These are phyloP conservation scores for Echinochloa phyllopogon DNA, from an alignment of 176 grass and related monocot species.

Conservation along the genomic window DNA sequence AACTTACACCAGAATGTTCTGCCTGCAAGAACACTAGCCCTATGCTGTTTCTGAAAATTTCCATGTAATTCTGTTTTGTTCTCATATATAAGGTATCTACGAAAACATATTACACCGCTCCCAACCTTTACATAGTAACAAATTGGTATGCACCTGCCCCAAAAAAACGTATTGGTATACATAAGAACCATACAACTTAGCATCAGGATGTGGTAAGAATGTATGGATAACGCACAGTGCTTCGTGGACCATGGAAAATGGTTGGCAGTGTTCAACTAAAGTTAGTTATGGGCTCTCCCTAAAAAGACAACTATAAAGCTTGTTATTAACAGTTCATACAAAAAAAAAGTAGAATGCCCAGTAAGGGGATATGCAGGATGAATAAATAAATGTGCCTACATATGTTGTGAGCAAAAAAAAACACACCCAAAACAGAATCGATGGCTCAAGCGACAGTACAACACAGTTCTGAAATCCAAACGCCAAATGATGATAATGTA, in stretches of 20 bases:
- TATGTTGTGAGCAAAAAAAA: not conserved
- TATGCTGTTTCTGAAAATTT: constrained; percentile 10
- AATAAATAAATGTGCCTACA: not conserved
- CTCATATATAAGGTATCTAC: not conserved
- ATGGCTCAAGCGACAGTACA: constrained; percentile 29
- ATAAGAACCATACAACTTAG: not conserved
- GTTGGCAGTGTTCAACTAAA: constrained; percentile 25
- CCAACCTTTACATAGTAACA: not conserved
- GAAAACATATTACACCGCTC: not conserved
- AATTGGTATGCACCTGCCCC: not conserved
- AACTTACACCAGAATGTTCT: not conserved
- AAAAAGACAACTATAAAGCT: not conserved
- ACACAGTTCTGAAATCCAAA: constrained; percentile 1
- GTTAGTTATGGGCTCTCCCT: not conserved
- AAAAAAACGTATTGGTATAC: not conserved
- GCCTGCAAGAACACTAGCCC: not conserved
- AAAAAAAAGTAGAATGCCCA: not conserved
- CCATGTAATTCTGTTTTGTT: constrained; percentile 10
- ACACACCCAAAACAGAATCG: constrained; percentile 14
- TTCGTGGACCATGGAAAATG: constrained; percentile 3
- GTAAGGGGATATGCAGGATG: not conserved
- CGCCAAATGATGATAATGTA: not conserved
- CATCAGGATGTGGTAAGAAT: not conserved
- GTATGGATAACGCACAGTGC: not conserved
- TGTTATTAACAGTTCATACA: not conserved